Evolutionary conservation across 805 yeast species (phyloP).

Genomic region (Saturnispora halmiae): DNA sequence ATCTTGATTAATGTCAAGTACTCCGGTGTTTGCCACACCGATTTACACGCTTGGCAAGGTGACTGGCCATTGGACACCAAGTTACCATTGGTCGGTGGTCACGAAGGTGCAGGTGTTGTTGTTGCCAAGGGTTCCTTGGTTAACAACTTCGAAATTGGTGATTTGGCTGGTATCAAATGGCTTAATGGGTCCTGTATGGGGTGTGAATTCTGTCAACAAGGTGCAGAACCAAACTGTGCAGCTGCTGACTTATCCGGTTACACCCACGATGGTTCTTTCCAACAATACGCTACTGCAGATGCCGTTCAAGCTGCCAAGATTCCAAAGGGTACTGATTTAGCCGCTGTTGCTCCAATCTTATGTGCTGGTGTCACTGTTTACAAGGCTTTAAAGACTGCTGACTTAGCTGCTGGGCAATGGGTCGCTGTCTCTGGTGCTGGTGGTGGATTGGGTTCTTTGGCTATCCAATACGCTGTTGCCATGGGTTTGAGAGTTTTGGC

Average conservation of each 20-base stretch:
- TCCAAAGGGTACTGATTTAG: constrained; percentile 64
- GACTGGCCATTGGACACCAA: constrained; percentile 75
- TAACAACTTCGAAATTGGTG: constrained; percentile 60
- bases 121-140: constrained; percentile 65
- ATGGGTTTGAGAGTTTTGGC: constrained; percentile 66
- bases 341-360: constrained; percentile 69
- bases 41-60: constrained; percentile 83
- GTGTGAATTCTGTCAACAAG: constrained; percentile 60
- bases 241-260: constrained; percentile 71
- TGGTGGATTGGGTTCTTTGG: constrained; percentile 74
- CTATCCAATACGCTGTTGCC: constrained; percentile 67
- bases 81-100: constrained; percentile 73
- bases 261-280: constrained; percentile 86
- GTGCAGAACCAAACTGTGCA: constrained; percentile 63
- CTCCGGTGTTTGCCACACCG: constrained; percentile 89
- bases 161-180: constrained; percentile 75
- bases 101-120: constrained; percentile 78
- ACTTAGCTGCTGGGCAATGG: constrained; percentile 64
- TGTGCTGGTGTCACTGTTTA: constrained; percentile 90
- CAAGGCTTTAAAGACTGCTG: constrained; percentile 80
- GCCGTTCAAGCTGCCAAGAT: constrained; percentile 79
- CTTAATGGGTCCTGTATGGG: constrained; percentile 61
- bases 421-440: constrained; percentile 72
- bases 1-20: constrained; percentile 65
- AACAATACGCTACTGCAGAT: constrained; percentile 82